These are phyloP conservation scores for Eucalyptus dawsonii DNA, from an alignment of 345 rosid species.

Conservation along the genomic window DNA sequence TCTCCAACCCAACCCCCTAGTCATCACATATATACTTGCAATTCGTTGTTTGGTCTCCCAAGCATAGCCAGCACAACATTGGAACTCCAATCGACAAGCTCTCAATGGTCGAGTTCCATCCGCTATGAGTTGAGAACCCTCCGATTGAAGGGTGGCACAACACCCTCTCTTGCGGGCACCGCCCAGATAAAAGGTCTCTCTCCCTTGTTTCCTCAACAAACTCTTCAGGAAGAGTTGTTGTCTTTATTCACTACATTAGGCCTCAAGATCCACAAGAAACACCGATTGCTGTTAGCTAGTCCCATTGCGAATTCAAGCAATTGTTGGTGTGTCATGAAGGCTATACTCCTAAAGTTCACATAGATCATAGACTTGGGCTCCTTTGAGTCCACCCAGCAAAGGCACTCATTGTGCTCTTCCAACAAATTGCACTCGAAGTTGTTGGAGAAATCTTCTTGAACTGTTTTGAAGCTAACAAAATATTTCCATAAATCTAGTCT, in stretches of 20 bases:
- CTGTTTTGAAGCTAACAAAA: too few relatives aligned
- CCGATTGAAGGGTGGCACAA: background rate
- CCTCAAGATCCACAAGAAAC: slow-evolving; percentile 7
- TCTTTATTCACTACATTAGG: background rate
- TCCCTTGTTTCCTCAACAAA: too few relatives aligned
- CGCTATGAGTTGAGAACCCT: slow-evolving; percentile 1
- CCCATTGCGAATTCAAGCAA: slow-evolving; percentile 3
- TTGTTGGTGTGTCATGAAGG: background rate
- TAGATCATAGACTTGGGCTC: background rate
- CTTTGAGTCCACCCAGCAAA: background rate
- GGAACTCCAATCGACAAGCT: slow-evolving; percentile 1
- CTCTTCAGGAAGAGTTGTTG: too few relatives aligned
- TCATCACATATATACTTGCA: background rate
- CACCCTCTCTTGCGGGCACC: slow-evolving; percentile 10
- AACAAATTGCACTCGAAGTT: background rate
- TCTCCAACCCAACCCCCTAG: slow-evolving; percentile 1
- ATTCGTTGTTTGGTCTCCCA: background rate
- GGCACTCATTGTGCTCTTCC: background rate
- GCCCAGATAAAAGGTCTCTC: background rate
- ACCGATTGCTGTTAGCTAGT: background rate
- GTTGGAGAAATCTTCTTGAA: too few relatives aligned
- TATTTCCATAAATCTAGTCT: too few relatives aligned
- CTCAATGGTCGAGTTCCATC: slow-evolving; percentile 11
- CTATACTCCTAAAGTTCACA: background rate
- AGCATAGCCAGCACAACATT: slow-evolving; percentile 7